phyloP scores from a whole-genome alignment of 2,329 filamentous ascomycete species.

The Diaporthe helianthi region DNA sequence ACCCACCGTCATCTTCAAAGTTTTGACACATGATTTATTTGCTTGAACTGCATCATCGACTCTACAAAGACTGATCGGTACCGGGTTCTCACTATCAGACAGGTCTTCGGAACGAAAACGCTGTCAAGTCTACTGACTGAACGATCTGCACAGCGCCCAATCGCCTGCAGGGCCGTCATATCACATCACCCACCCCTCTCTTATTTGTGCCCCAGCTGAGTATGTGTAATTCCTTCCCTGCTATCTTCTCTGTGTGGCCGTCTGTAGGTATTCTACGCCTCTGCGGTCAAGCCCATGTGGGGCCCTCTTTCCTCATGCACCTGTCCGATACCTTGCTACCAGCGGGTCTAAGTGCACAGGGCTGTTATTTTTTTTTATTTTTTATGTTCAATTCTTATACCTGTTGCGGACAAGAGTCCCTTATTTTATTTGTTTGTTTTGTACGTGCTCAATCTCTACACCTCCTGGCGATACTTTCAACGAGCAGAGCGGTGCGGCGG shows the following conservation, averaged over 20 bases:
- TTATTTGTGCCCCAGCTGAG: neutral
- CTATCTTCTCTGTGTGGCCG: neutral
- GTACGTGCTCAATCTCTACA: neutral
- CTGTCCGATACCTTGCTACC: neutral
- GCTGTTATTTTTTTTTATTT: neutral
- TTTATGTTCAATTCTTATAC: neutral
- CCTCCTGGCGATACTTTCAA: neutral
- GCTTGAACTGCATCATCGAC: neutral
- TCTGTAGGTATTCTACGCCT: neutral
- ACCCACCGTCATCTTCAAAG: neutral
- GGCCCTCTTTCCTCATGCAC: neutral
- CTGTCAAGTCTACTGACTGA: neutral
- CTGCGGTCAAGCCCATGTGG: neutral
- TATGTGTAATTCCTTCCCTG: slow-evolving; percentile 11
- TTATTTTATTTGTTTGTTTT: neutral
- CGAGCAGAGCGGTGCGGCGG: neutral
- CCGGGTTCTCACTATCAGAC: neutral
- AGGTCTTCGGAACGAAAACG: neutral
- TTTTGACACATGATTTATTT: neutral
- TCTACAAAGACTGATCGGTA: neutral
- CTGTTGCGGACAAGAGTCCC: neutral
- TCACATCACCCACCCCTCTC: neutral
- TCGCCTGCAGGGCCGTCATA: slow-evolving; percentile 1
- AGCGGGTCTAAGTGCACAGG: neutral
- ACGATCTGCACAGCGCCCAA: neutral